Evolutionary conservation across 2,329 filamentous ascomycete genomes (phyloP).

Genomic region (Myriosclerotinia curreyana): DNA sequence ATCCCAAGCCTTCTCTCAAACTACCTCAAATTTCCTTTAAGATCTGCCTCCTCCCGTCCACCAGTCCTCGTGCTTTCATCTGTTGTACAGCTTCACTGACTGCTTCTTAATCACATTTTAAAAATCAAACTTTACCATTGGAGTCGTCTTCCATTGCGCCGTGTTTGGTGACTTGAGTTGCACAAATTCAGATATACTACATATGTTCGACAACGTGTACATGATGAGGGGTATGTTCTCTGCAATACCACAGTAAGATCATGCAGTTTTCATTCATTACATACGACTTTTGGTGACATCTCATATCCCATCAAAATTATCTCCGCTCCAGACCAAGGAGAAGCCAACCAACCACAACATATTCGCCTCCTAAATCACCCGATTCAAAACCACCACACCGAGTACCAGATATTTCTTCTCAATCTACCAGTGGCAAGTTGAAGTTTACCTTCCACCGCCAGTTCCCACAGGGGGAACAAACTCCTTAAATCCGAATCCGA

Average conservation of each 20-base stretch:
- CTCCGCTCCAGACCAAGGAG: background rate
- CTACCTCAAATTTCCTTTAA: background rate
- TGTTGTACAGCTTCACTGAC: conserved; percentile 8
- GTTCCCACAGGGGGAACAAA: background rate
- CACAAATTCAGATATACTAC: background rate
- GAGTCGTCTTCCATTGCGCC: background rate
- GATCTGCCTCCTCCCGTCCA: conserved; percentile 1
- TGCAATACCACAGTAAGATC: background rate
- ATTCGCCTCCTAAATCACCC: background rate
- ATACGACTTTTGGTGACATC: background rate
- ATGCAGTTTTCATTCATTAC: background rate
- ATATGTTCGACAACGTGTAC: background rate
- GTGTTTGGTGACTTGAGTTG: background rate
- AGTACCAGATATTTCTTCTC: background rate
- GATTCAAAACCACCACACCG: background rate
- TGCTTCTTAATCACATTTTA: background rate
- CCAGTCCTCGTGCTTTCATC: background rate
- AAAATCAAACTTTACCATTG: background rate
- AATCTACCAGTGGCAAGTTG: no score
- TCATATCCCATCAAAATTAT: background rate
- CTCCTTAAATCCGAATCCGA: background rate
- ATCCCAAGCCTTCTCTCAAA: no score
- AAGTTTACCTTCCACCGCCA: conserved; percentile 2
- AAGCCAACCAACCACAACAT: background rate
- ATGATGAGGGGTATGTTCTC: background rate